These are phyloP conservation scores for Dimocarpus longan DNA, from an alignment of 345 rosid genomes.

Conservation along the genomic window DNA sequence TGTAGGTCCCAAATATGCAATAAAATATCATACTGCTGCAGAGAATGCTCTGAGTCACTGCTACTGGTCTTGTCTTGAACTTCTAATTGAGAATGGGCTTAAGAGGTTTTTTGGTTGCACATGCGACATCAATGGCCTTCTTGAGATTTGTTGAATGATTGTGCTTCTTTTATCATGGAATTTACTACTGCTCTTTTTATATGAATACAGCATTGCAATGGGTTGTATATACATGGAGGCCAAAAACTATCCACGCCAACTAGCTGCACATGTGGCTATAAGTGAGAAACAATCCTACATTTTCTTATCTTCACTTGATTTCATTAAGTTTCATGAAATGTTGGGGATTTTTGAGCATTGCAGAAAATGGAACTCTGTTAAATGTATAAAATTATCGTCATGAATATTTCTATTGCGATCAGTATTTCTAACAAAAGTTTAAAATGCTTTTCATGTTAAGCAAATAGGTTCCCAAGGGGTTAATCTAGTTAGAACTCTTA, in stretches of 20 bases:
- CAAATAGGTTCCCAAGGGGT: neutral
- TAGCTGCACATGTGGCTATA: conserved; percentile 98
- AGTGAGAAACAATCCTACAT: conserved; percentile 55
- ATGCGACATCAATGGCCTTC: conserved; percentile 17
- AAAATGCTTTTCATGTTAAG: neutral
- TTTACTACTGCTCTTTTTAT: conserved; percentile 36
- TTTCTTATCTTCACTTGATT: conserved; percentile 10
- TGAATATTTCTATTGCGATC: neutral
- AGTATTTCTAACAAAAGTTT: neutral
- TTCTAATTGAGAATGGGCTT: conserved; percentile 85
- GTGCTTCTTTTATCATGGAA: conserved; percentile 13
- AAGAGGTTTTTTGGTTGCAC: conserved; percentile 52
- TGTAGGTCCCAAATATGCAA: conserved; percentile 97
- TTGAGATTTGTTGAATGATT: conserved; percentile 7
- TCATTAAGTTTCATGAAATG: neutral
- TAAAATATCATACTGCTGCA: conserved; percentile 96
- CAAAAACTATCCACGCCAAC: conserved; percentile 96
- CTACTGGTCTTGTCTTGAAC: conserved; percentile 94
- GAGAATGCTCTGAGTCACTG: conserved; percentile 99
- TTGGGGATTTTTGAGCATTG: neutral
- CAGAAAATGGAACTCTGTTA: neutral
- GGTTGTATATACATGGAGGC: conserved; percentile 95
- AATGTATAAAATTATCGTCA: neutral
- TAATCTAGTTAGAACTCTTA: neutral
- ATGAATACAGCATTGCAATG: conserved; percentile 78